A percentile compares a stretch with the other conserved stretches of the same genome.
phyloP scores from a whole-genome alignment of 2,329 filamentous ascomycete genomes.

The Botrytis elliptica region DNA sequence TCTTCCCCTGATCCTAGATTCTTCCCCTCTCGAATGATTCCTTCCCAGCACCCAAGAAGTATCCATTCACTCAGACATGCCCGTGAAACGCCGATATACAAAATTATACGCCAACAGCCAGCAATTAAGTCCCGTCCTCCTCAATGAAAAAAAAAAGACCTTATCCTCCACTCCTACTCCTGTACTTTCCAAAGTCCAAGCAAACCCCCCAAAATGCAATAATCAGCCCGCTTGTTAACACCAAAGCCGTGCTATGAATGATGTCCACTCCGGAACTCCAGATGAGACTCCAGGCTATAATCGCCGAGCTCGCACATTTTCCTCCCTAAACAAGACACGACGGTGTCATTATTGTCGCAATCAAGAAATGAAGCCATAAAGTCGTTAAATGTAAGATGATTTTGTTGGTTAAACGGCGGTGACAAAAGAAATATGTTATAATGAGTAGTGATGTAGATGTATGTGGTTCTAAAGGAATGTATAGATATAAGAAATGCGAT shows the following conservation, averaged over 20 bases:
- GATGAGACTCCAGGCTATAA: conserved; percentile 18
- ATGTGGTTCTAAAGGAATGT: not conserved
- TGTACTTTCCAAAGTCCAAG: conserved; percentile 16
- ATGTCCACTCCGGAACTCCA: conserved; percentile 18
- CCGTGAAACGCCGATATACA: conserved; percentile 31
- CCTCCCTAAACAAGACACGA: conserved; percentile 22
- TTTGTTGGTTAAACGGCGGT: conserved; percentile 1
- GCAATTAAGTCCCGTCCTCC: conserved; percentile 19
- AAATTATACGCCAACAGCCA: conserved; percentile 35
- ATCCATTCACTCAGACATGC: conserved; percentile 26
- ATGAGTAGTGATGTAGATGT: conserved; percentile 18
- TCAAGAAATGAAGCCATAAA: conserved; percentile 35
- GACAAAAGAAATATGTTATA: conserved; percentile 14
- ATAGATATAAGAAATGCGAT: conserved; percentile 3
- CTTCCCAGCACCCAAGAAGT: conserved; percentile 21
- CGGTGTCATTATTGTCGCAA: conserved; percentile 29
- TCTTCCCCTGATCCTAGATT: conserved; percentile 25
- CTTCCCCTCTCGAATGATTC: not conserved
- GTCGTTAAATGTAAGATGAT: conserved; percentile 30
- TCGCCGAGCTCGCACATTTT: conserved; percentile 17
- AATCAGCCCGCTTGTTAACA: not conserved
- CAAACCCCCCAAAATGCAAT: conserved; percentile 16
- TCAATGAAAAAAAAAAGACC: conserved; percentile 17
- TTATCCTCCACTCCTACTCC: conserved; percentile 27
- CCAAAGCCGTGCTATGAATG: conserved; percentile 15